These are phyloP conservation scores for Phalaenopsis hybrid DNA, from an alignment of 116 monocot genomes.

Conservation along the genomic window DNA sequence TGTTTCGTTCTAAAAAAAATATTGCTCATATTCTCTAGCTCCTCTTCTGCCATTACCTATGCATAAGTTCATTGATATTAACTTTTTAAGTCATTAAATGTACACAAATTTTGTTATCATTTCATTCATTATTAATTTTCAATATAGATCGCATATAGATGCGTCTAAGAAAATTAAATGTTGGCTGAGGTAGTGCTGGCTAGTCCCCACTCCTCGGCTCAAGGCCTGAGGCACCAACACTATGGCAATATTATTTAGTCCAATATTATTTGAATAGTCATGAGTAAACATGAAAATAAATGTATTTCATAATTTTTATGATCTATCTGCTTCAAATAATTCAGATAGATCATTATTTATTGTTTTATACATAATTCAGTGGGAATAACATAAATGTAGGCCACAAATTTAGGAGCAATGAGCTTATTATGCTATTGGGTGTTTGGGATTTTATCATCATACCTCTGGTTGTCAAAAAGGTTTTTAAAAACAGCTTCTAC, in stretches of 20 bases:
- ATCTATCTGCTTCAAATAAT: neutral
- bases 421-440: neutral
- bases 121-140: too few relatives aligned
- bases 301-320: neutral
- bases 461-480: conserved; percentile 39
- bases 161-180: too few relatives aligned
- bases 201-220: too few relatives aligned
- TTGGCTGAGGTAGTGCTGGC: too few relatives aligned
- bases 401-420: neutral
- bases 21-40: too few relatives aligned
- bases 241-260: neutral
- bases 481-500: conserved; percentile 19
- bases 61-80: too few relatives aligned
- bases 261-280: neutral
- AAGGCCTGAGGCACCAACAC: too few relatives aligned
- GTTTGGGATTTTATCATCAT: neutral
- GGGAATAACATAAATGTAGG: neutral
- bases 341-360: neutral
- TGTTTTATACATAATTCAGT: neutral
- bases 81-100: too few relatives aligned
- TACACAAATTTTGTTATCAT: too few relatives aligned
- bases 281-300: neutral
- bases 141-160: too few relatives aligned
- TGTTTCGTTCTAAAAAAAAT: too few relatives aligned
- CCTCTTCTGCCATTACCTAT: too few relatives aligned